Conservation (phyloP, 1,284 basidiomycete species). For the Tetrapyrgos nigripes region DNA sequence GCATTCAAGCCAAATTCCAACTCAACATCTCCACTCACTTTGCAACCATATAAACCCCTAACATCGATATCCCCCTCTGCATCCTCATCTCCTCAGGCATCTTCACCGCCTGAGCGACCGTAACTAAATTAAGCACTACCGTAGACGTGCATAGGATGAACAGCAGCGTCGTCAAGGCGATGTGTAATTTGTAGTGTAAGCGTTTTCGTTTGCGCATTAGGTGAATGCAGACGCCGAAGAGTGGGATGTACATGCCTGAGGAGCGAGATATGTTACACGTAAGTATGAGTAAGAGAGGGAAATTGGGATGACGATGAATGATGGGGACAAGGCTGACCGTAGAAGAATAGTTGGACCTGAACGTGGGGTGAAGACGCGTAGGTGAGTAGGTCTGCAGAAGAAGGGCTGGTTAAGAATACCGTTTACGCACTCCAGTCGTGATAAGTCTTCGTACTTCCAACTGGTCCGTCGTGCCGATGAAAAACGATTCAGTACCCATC, state of each 20-base stretch:
- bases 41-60: constrained; percentile 9
- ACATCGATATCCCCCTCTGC: background rate
- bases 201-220: constrained; percentile 6
- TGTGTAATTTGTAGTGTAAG: background rate
- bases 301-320: background rate
- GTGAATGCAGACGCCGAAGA: constrained; percentile 4
- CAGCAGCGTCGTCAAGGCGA: constrained; percentile 1
- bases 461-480: background rate
- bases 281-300: background rate
- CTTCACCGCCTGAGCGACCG: background rate
- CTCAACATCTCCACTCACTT: background rate
- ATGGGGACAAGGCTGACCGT: background rate
- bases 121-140: background rate
- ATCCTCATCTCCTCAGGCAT: background rate
- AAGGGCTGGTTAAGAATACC: background rate
- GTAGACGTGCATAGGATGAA: background rate
- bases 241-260: constrained; percentile 8
- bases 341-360: constrained; percentile 6
- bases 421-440: background rate
- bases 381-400: no score
- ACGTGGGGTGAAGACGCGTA: no score
- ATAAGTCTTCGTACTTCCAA: background rate
- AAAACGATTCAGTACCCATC: background rate
- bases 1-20: background rate
- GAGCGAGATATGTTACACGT: background rate